Evolutionary conservation across 768 basidiomycete genomes (phyloP).

Genomic region (Pleurotus giganteus): DNA sequence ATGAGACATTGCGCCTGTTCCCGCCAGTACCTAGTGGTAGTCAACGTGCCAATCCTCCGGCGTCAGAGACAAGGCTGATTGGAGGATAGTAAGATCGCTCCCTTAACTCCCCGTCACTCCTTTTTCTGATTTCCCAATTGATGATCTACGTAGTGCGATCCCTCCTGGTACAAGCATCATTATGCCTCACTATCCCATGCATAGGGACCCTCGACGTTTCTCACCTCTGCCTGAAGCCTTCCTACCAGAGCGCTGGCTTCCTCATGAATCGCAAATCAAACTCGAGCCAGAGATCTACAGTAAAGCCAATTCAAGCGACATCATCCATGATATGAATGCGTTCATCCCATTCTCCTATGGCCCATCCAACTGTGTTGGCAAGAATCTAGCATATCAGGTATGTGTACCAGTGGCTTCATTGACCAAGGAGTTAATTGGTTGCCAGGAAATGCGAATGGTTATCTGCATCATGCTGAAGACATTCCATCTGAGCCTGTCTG

Average conservation of each 20-base stretch:
- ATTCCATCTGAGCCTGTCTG: slow-evolving; percentile 33
- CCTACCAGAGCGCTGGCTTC: slow-evolving; percentile 43
- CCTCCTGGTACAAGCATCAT: slow-evolving; percentile 38
- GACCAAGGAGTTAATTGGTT: slow-evolving; percentile 16
- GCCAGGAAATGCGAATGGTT: slow-evolving; percentile 36
- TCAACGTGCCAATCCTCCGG: neutral
- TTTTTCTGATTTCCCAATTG: no score
- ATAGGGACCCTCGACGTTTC: slow-evolving; percentile 45
- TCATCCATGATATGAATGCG: slow-evolving; percentile 30
- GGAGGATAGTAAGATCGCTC: slow-evolving; percentile 34
- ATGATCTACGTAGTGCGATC: slow-evolving; percentile 32
- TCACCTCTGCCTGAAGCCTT: slow-evolving; percentile 34
- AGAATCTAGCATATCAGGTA: slow-evolving; percentile 36
- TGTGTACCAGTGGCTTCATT: no score
- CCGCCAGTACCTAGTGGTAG: slow-evolving; percentile 42
- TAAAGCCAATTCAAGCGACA: slow-evolving; percentile 18
- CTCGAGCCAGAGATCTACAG: slow-evolving; percentile 30
- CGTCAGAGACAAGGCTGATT: slow-evolving; percentile 30
- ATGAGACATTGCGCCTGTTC: slow-evolving; percentile 44
- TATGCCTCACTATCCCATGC: slow-evolving; percentile 39
- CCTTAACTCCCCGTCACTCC: no score
- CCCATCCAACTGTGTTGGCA: slow-evolving; percentile 42
- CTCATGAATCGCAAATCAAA: slow-evolving; percentile 14
- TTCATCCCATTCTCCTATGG: slow-evolving; percentile 47
- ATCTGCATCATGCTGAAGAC: slow-evolving; percentile 35